Evolutionary conservation across 129 eudicot genomes (phyloP).

Genomic region (Tagetes patula): DNA sequence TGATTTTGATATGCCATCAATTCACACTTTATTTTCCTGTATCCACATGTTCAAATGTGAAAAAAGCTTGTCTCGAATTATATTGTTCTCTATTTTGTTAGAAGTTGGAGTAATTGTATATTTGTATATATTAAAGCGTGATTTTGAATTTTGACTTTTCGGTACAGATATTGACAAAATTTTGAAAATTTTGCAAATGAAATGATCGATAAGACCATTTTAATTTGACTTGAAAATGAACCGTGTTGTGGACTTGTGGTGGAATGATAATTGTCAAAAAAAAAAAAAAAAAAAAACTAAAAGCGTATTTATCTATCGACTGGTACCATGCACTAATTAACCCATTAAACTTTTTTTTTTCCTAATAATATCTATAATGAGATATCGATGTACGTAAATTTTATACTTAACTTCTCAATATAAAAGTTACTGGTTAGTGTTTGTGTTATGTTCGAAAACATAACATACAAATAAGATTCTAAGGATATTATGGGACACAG

Average conservation of each 20-base stretch:
- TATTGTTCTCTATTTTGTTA: neutral
- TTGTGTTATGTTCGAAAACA: too few species aligned
- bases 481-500: too few species aligned
- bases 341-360: too few species aligned
- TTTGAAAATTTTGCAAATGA: constrained; percentile 4
- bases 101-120: neutral
- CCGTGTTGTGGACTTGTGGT: neutral
- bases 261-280: neutral
- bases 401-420: too few species aligned
- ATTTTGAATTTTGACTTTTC: constrained; percentile 9
- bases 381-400: too few species aligned
- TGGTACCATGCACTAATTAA: too few species aligned
- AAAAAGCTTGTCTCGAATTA: neutral
- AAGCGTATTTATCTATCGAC: too few species aligned
- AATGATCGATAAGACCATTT: neutral
- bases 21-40: neutral
- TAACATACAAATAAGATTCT: too few species aligned
- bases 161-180: constrained; percentile 4
- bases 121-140: neutral
- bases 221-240: constrained; percentile 11
- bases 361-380: too few species aligned
- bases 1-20: neutral
- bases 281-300: neutral
- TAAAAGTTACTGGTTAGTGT: too few species aligned
- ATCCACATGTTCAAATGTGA: neutral